Conservation (phyloP, 495 filamentous ascomycete species). For the Penicillium angulare region DNA sequence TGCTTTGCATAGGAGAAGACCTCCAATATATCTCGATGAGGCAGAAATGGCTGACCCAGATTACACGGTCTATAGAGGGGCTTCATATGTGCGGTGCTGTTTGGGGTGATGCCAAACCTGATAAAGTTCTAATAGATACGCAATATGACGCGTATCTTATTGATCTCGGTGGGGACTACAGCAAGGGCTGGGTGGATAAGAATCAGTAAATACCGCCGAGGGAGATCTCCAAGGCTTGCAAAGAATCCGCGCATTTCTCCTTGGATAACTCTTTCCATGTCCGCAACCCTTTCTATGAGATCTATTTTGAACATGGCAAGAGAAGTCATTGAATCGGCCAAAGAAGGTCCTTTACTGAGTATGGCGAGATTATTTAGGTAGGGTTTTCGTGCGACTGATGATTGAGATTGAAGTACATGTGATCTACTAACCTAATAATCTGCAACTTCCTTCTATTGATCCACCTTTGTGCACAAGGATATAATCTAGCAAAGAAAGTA, state of each 20-base stretch:
- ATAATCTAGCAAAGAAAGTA: no score
- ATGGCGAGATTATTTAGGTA: no score
- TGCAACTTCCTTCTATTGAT: no score
- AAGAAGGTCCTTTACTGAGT: no score
- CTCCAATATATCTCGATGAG: neutral
- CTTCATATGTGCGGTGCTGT: neutral
- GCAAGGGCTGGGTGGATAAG: neutral
- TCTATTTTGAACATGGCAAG: no score
- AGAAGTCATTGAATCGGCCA: no score
- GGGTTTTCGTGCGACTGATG: no score
- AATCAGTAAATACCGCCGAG: neutral
- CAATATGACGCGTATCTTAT: neutral
- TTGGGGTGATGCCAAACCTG: conserved; percentile 1
- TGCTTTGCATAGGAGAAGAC: neutral
- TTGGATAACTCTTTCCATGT: conserved; percentile 1
- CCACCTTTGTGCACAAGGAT: no score
- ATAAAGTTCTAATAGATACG: neutral
- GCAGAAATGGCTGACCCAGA: neutral
- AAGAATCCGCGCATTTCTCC: neutral
- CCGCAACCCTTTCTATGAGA: no score
- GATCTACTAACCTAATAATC: no score
- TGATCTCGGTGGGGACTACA: conserved; percentile 1
- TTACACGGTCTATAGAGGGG: neutral
- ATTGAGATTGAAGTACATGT: no score
- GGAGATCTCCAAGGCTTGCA: neutral